Percentiles rank a stretch among this genome's conserved stretches.
phyloP scores from a whole-genome alignment of 2,329 filamentous ascomycete genomes.

The Aspergillus pseudotamarii region DNA sequence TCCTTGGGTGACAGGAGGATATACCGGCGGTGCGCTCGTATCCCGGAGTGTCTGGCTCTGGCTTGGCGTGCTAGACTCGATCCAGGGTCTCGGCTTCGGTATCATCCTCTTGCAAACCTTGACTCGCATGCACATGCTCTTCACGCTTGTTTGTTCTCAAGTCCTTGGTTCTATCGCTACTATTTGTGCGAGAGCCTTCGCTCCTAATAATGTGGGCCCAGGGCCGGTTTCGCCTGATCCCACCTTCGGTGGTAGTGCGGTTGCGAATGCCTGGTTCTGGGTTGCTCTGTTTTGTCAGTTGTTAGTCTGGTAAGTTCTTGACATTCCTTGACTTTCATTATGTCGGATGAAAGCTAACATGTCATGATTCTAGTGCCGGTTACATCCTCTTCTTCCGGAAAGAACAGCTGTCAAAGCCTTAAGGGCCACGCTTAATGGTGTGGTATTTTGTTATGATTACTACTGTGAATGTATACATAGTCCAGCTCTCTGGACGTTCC shows the following conservation, averaged over 20 bases:
- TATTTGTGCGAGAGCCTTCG: constrained; percentile 62
- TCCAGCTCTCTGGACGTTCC: background rate
- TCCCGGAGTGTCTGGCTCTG: constrained; percentile 66
- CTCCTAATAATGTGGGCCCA: constrained; percentile 63
- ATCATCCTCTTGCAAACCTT: constrained; percentile 69
- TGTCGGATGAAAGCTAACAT: background rate
- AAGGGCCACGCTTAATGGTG: background rate
- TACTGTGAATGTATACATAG: background rate
- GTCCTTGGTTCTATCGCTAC: constrained; percentile 64
- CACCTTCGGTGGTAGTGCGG: constrained; percentile 48
- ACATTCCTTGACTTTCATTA: too few species aligned
- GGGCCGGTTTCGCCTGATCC: constrained; percentile 67
- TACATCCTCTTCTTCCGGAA: constrained; percentile 6
- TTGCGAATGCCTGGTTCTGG: constrained; percentile 63
- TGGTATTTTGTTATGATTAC: background rate
- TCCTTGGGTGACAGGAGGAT: constrained; percentile 60
- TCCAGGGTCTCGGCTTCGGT: constrained; percentile 68
- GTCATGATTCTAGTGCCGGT: background rate
- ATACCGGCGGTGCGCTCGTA: constrained; percentile 58
- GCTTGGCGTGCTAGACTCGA: constrained; percentile 66
- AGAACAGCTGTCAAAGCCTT: constrained; percentile 3
- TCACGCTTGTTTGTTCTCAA: constrained; percentile 63
- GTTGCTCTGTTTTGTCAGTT: constrained; percentile 61
- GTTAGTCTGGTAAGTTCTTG: constrained; percentile 55
- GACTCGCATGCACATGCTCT: constrained; percentile 67